Evolutionary conservation across 192 early-diverging fungal species (phyloP), one percentile per base, ranked within the genome.

Genomic region (Umbelopsis isabellina): DNA sequence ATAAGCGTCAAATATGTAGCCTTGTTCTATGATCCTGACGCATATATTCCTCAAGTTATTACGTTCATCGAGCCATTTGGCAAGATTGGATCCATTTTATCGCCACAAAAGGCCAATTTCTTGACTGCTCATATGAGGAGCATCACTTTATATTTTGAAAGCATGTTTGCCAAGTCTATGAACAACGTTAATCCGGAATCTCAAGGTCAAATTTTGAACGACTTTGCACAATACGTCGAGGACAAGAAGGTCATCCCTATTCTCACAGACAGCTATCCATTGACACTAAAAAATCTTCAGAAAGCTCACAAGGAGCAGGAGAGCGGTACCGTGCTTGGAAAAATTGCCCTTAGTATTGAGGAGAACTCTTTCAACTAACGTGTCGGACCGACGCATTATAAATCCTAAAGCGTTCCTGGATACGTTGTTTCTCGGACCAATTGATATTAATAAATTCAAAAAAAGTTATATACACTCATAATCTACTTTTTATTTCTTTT

Each of bases 71-170:
- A 66, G 8, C 65, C 65, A 18, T 66, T 66, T 21, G 65, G 65
- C 23, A 66, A 66, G 65, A 66, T 66, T 21, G 46, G 65, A 12
- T 47, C 65, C 10, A 66, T 66, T 21, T 18, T 66, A 35, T 30
- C 55, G 4, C 55, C 55, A 1, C 55, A 61, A 35, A 61, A 61
- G 2, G 55, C 55, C 25, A 35, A 61, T 12, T 61, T 61, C 4
- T 18, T 61, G 11, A n/a, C 4, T 7, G 55, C 15, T 4, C 55
- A 61, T 33, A 37, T 30, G 30, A 61, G 37, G 55, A 35, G 27
- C 15, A 18, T 61, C 55, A 35, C 4, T 30, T 3, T 61, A 2
- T 61, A 61, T 33, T n/a, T 61, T 16, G 55, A 61, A 35, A n/a
- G 30, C 55, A 61, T 61, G 55, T 61, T 61, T 61, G 30, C 30